A percentile compares a stretch with the other conserved stretches of the same genome.
Conservation (phyloP, 1,139 yeast species). For the Kodamaea fungicola region DNA sequence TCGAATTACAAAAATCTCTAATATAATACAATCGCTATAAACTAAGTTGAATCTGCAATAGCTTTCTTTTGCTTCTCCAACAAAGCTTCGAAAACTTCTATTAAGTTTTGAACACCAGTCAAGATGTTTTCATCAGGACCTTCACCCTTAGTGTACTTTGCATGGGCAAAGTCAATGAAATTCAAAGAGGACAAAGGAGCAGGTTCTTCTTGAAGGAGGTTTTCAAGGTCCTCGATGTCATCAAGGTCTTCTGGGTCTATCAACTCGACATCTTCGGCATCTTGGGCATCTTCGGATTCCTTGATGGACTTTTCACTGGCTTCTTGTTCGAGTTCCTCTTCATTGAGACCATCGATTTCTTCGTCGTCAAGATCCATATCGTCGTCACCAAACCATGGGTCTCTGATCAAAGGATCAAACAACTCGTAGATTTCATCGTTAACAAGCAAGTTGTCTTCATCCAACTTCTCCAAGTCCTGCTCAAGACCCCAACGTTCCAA, state of each 20-base stretch:
- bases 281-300: constrained; percentile 26
- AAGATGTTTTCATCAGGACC: constrained; percentile 74
- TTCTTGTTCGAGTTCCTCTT: constrained; percentile 24
- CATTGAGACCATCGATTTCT: constrained; percentile 19
- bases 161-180: constrained; percentile 89
- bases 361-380: constrained; percentile 32
- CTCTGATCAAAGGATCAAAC: constrained; percentile 37
- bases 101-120: constrained; percentile 61
- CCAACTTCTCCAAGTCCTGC: constrained; percentile 11
- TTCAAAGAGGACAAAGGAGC: constrained; percentile 51
- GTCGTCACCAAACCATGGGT: constrained; percentile 17
- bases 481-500: constrained; percentile 38
- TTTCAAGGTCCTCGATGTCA: constrained; percentile 20
- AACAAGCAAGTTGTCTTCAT: constrained; percentile 12
- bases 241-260: constrained; percentile 15
- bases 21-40: no score
- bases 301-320: constrained; percentile 25
- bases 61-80: constrained; percentile 6
- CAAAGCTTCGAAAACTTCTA: constrained; percentile 38
- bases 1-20: no score
- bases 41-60: not conserved
- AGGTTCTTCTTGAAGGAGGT: constrained; percentile 16
- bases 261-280: constrained; percentile 29
- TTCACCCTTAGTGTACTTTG: constrained; percentile 56
- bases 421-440: constrained; percentile 25